Evolutionary conservation across 1,284 basidiomycete genomes (phyloP), one percentile per base, ranked within the genome.

Genomic region (Pisolithus thermaeus): DNA sequence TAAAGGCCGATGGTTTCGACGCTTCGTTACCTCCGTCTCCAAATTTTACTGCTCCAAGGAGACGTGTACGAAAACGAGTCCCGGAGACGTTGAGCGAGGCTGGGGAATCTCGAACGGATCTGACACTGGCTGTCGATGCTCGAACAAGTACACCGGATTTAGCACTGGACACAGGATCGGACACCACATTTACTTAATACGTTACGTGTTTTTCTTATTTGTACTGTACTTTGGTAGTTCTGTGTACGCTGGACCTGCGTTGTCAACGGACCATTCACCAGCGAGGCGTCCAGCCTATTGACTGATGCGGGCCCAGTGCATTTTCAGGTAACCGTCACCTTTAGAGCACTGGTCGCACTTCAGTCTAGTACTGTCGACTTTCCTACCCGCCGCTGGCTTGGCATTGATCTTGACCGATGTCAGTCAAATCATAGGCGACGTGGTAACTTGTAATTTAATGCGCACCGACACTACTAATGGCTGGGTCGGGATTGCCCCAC

Each of bases 1-100:
- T 91, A 36, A 76, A 89, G 63, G 80, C 82, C 5, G 79, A 83
- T 57, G 84, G 82, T 0, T 77, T 76, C 54, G 61, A 55, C 37
- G 55, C 61, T 20, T 30, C 65, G 28, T 50, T 60, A n/a, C 67
- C 73, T 32, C 58, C 62, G 14, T 68, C 72, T 16, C 62, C 72
- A 18, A 61, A 64, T 4, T 53, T 56, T 4, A 47, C 63, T 20
- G 56, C 59, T 47, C 49, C 58, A 25, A 61, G 68, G 52, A 61
- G 63, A 48, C 66, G 56, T 37, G 4, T 50, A 20, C 63, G 65
- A 50, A 60, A 55, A 55, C 61, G 64, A 47, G 58, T 59, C 41
- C 61, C 56, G 20, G 64, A 56, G 37, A 47, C 63, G 44, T 16
- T 27, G 25, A 53, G 51, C 53, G 67, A 62, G 54, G 56, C 66